Conservation (phyloP, 1,284 basidiomycete species). For the Sutorius eximius region DNA sequence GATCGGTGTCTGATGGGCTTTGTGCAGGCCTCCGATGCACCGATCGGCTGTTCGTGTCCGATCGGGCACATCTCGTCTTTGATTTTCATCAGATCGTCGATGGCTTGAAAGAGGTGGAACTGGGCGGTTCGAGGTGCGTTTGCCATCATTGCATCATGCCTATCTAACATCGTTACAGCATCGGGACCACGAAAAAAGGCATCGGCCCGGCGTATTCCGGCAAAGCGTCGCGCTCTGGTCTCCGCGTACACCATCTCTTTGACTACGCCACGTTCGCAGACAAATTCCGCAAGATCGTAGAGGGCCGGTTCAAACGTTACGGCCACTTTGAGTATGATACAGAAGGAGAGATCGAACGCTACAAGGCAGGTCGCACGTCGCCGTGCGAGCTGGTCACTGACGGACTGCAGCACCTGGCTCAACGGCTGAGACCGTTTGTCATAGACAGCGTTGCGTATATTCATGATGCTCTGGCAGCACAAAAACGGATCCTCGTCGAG, state of each 20-base stretch:
- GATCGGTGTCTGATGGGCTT: conserved; percentile 5
- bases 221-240: conserved; percentile 94
- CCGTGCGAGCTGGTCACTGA: neutral
- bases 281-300: conserved; percentile 95
- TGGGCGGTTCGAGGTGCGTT: conserved; percentile 81
- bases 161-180: conserved; percentile 48
- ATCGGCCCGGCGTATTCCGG: conserved; percentile 98
- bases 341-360: conserved; percentile 91
- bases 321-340: conserved; percentile 99
- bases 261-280: conserved; percentile 83
- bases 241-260: conserved; percentile 96
- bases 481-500: conserved; percentile 89
- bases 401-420: conserved; percentile 68
- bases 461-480: conserved; percentile 73
- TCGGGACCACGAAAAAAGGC: conserved; percentile 97
- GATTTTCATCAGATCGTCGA: conserved; percentile 99
- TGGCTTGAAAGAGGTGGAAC: conserved; percentile 96
- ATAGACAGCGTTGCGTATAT: conserved; percentile 86
- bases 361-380: conserved; percentile 58
- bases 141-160: neutral
- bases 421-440: conserved; percentile 86
- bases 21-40: conserved; percentile 80
- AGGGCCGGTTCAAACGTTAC: conserved; percentile 97
- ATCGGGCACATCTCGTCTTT: conserved; percentile 95
- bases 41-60: conserved; percentile 87